These are phyloP conservation scores for Wallacemonas sp. DNA, from an alignment of 208 protist genomes.

Conservation along the genomic window DNA sequence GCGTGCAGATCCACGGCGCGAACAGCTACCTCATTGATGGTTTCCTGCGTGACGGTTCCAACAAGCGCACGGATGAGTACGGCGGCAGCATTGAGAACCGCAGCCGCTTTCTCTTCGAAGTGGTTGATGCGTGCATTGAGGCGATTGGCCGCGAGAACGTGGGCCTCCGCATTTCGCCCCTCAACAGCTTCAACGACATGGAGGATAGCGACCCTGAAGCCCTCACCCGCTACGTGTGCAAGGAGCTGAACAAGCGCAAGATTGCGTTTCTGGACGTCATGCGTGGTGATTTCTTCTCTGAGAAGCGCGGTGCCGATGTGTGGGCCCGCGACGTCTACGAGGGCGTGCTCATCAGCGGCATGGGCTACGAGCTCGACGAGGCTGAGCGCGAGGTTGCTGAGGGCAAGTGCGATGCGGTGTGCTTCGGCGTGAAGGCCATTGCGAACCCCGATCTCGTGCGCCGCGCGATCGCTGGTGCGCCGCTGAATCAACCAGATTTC, in stretches of 20 bases:
- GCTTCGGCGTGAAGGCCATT: constrained; percentile 55
- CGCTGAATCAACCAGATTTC: constrained; percentile 28
- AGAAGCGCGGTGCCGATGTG: constrained; percentile 25
- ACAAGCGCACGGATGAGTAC: constrained; percentile 86
- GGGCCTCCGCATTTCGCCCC: constrained; percentile 61
- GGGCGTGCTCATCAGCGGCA: constrained; percentile 42
- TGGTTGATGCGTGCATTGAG: constrained; percentile 57
- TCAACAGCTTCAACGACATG: constrained; percentile 45
- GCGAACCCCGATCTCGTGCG: constrained; percentile 74
- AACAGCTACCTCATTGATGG: constrained; percentile 91
- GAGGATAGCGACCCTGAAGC: constrained; percentile 38
- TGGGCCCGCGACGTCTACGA: constrained; percentile 51
- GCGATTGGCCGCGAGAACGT: constrained; percentile 42
- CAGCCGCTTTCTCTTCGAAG: constrained; percentile 68
- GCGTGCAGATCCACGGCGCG: constrained; percentile 87
- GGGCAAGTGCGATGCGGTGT: constrained; percentile 47
- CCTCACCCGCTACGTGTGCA: constrained; percentile 49
- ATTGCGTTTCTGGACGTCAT: constrained; percentile 51
- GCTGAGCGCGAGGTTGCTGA: constrained; percentile 34
- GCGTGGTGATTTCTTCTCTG: constrained; percentile 28
- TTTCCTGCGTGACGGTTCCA: constrained; percentile 78
- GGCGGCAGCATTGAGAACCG: constrained; percentile 85
- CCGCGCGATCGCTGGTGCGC: constrained; percentile 28
- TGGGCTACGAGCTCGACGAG: constrained; percentile 44
- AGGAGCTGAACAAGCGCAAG: constrained; percentile 45